These are phyloP conservation scores for Backusella australiensis DNA, from an alignment of 192 early-diverging fungal genomes.

Conservation along the genomic window DNA sequence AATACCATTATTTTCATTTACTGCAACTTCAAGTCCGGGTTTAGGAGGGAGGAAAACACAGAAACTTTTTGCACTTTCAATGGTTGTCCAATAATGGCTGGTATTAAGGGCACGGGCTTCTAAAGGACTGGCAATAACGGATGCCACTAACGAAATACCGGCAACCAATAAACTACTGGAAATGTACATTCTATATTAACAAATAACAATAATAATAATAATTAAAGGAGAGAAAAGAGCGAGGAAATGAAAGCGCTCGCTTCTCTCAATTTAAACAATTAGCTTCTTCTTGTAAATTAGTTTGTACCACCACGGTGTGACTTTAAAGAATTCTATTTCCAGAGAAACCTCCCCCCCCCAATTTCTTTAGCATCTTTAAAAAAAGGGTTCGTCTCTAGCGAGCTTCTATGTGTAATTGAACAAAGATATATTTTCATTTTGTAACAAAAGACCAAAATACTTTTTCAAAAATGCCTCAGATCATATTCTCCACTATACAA, in stretches of 20 bases:
- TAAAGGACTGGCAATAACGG: neutral
- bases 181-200: constrained; percentile 7
- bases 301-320: neutral
- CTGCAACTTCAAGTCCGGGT: constrained; percentile 39
- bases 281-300: constrained; percentile 2
- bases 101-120: constrained; percentile 1
- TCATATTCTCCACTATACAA: neutral
- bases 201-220: constrained; percentile 2
- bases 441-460: neutral
- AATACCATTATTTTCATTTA: constrained; percentile 41
- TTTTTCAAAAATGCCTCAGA: neutral
- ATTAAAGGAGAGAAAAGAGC: neutral
- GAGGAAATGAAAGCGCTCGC: neutral
- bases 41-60: constrained; percentile 51
- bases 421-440: neutral
- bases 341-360: too few species aligned
- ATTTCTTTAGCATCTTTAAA: neutral
- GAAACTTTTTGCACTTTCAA: constrained; percentile 37
- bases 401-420: neutral
- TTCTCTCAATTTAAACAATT: neutral
- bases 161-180: constrained; percentile 3
- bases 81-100: constrained; percentile 10
- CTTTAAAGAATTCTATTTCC: neutral
- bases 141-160: neutral
- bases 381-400: neutral